Conservation (phyloP, 2,329 filamentous ascomycete genomes). For the Sporothrix curviconia region DNA sequence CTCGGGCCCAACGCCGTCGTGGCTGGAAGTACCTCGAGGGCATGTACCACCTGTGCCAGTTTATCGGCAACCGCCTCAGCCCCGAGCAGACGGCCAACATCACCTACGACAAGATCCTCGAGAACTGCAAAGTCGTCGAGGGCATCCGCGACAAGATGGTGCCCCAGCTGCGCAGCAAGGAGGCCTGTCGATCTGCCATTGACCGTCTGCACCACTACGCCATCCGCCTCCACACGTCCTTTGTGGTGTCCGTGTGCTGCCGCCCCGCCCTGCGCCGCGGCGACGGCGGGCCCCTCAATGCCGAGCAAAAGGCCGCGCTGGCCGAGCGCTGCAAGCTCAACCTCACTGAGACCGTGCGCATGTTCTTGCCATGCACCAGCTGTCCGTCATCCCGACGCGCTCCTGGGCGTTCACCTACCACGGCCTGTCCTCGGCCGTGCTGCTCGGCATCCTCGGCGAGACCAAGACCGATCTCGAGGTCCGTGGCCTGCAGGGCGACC, state of each 20-base stretch:
- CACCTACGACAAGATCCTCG: conserved; percentile 49
- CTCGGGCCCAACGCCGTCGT: conserved; percentile 35
- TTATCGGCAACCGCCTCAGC: conserved; percentile 52
- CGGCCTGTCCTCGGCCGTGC: conserved; percentile 57
- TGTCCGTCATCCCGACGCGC: conserved; percentile 59
- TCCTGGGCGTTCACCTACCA: conserved; percentile 65
- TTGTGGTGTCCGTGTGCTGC: conserved; percentile 59
- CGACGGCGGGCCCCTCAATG: conserved; percentile 43
- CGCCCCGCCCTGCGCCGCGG: conserved; percentile 52
- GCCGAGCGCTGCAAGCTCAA: conserved; percentile 56
- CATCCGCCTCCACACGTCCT: conserved; percentile 58
- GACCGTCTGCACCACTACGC: conserved; percentile 59
- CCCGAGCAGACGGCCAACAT: conserved; percentile 46
- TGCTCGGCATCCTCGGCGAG: conserved; percentile 57
- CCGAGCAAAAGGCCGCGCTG: conserved; percentile 47
- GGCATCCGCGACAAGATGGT: conserved; percentile 42
- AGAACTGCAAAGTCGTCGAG: conserved; percentile 51
- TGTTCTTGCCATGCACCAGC: conserved; percentile 65
- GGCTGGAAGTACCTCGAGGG: conserved; percentile 56
- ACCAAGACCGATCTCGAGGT: conserved; percentile 59
- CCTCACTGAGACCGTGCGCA: conserved; percentile 58
- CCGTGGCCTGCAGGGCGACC: conserved; percentile 55
- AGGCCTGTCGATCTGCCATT: conserved; percentile 56
- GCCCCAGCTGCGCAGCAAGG: conserved; percentile 51
- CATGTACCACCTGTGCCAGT: conserved; percentile 58